Evolutionary conservation across 1,139 yeast species (phyloP).

Genomic region (Candida anutae): DNA sequence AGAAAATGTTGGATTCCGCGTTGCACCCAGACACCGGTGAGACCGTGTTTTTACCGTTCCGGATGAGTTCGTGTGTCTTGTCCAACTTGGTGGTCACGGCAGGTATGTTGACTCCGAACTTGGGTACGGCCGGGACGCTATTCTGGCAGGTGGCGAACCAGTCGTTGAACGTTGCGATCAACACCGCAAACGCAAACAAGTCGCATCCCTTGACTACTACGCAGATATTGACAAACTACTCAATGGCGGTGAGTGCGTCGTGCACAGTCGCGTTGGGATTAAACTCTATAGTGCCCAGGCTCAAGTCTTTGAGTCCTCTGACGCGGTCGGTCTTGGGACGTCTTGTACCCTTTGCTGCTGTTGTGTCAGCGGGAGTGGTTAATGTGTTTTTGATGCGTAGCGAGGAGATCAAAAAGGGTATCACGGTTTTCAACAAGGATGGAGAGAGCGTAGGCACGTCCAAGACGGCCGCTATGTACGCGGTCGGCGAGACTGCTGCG

Average conservation of each 20-base stretch:
- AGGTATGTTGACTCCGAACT: constrained; percentile 93
- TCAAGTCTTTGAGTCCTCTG: constrained; percentile 57
- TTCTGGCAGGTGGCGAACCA: constrained; percentile 99
- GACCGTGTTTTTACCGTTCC: constrained; percentile 82
- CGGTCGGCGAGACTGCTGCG: constrained; percentile 95
- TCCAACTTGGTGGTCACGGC: constrained; percentile 92
- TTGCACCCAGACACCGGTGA: constrained; percentile 95
- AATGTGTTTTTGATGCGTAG: constrained; percentile 94
- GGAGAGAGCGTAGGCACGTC: constrained; percentile 74
- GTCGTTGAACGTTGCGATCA: constrained; percentile 90
- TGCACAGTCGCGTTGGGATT: constrained; percentile 93
- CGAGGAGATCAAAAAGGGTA: constrained; percentile 85
- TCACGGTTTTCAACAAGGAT: constrained; percentile 56
- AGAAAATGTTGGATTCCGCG: constrained; percentile 76
- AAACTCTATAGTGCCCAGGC: constrained; percentile 76
- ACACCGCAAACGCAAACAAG: constrained; percentile 92
- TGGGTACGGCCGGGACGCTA: constrained; percentile 83
- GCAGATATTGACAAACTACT: constrained; percentile 71
- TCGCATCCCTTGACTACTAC: constrained; percentile 79
- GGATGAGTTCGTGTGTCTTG: constrained; percentile 94
- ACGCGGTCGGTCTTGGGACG: constrained; percentile 71
- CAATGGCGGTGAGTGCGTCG: constrained; percentile 87
- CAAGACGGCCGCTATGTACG: constrained; percentile 77
- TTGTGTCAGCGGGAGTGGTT: constrained; percentile 90
- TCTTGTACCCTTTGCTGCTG: constrained; percentile 96